Evolutionary conservation across 768 basidiomycete species (phyloP), one percentile per base, ranked within the genome.

Genomic region (Boletellus ananas): DNA sequence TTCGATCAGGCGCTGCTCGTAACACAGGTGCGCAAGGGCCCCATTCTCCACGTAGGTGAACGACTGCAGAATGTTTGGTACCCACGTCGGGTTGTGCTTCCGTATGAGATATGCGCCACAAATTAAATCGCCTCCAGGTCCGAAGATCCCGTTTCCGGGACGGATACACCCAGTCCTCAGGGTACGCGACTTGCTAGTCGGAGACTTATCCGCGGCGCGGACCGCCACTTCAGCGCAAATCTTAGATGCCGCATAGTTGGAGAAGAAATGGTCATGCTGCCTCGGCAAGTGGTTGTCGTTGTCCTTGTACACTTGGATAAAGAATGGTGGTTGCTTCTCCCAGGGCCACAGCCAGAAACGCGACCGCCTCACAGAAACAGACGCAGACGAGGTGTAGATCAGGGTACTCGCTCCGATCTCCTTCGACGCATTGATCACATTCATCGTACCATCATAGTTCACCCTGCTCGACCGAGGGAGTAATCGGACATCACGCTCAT

Each of bases 1-100:
- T 46, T 87, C 86, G 45, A 85, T 69, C 31, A 90, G 79, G 13
- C 86, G 79, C 50, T 75, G 76, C 65, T 90, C 87, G 64, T 89
- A 90, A 56, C 76, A 77, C 17, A 90, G 68, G 61, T 90, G 88
- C 0, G 86, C 82, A 1, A 81, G 69, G 0, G 83, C 81, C 58
- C 80, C 84, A 58, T 90, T 90, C 68, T 90, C 88, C 52, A 89
- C 87, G 56, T 87, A 87, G 58, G 72, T 68, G 64, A 84, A 85
- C 8, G 83, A 84, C 56, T 84, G 80, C 33, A 87, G 58, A 49
- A 78, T 75, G 50, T 74, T 72, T 4, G 60, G 52, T 29, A 80
- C 72, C 87, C 87, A 90, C 0, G 80, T 79, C 2, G 81, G 83
- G 59, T 83, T 87, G 43, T 69, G 62, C 59, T 75, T 69, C 39